Percentiles rank a stretch among this genome's conserved stretches.
These are phyloP conservation scores for Backusella australiensis DNA, from an alignment of 192 early-diverging fungal species.

Conservation along the genomic window DNA sequence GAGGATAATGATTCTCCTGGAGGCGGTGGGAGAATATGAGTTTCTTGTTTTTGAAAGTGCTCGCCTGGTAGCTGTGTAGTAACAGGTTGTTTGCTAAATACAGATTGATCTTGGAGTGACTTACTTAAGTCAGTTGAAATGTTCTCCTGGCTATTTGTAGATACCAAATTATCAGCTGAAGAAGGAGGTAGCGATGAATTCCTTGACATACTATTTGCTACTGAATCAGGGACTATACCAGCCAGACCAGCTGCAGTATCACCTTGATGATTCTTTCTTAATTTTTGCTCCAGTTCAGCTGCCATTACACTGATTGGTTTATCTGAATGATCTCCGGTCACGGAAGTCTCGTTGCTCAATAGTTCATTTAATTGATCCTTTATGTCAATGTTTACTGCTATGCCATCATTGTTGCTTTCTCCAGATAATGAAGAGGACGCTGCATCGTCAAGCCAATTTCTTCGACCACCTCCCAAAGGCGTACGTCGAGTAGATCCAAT, in stretches of 20 bases:
- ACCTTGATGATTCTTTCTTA: slow-evolving; percentile 9
- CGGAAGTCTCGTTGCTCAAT: slow-evolving; percentile 9
- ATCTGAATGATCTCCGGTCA: slow-evolving; percentile 14
- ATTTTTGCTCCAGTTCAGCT: slow-evolving; percentile 27
- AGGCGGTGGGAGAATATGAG: slow-evolving; percentile 16
- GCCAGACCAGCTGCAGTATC: slow-evolving; percentile 3
- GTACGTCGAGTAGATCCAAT: slow-evolving; percentile 32
- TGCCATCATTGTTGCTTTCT: slow-evolving; percentile 7
- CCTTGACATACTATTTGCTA: not conserved
- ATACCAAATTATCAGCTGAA: slow-evolving; percentile 29
- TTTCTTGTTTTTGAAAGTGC: not conserved
- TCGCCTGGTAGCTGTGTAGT: not conserved
- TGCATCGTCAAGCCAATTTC: not conserved
- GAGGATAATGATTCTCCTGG: not conserved
- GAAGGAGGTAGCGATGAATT: slow-evolving; percentile 28
- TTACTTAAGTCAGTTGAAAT: not conserved
- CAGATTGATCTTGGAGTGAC: not conserved
- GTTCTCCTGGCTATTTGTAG: not conserved
- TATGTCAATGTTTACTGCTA: slow-evolving; percentile 16
- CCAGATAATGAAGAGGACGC: not conserved
- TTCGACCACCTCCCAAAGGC: not conserved
- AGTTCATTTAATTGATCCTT: slow-evolving; percentile 27
- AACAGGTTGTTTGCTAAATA: slow-evolving; percentile 6
- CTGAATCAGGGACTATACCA: not conserved
- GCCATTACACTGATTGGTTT: slow-evolving; percentile 35